Percentiles rank a stretch among this genome's conserved stretches.
These are phyloP conservation scores for Pythium vanterpoolii DNA, from an alignment of 352 stramenopile genomes.

Conservation along the genomic window DNA sequence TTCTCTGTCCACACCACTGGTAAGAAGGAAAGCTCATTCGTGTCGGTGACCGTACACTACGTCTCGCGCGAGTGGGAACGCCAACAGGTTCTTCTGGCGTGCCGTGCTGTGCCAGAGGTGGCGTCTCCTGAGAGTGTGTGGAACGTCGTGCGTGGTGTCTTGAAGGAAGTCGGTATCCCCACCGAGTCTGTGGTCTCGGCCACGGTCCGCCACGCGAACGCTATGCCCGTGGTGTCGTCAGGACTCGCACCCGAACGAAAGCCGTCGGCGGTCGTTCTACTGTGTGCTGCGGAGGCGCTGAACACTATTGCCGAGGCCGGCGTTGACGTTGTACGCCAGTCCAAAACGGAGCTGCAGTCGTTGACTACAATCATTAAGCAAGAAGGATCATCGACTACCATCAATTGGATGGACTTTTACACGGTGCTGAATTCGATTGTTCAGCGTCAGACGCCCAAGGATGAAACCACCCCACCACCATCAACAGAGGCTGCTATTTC, in stretches of 20 bases:
- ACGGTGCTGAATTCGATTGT: not conserved
- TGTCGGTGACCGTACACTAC: conserved; percentile 12
- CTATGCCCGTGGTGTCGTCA: not conserved
- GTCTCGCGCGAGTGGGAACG: conserved; percentile 11
- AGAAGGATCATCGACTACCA: not conserved
- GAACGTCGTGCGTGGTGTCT: not conserved
- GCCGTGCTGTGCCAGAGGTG: not conserved
- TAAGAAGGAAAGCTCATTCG: not conserved
- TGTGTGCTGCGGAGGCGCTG: conserved; percentile 10
- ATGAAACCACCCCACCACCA: not conserved
- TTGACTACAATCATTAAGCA: not conserved
- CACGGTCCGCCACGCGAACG: not conserved
- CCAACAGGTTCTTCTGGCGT: conserved; percentile 13
- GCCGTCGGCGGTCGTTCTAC: not conserved
- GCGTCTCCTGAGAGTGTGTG: not conserved
- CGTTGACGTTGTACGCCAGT: not conserved
- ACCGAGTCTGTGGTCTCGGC: not conserved
- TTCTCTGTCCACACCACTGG: not conserved
- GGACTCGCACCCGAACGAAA: not conserved
- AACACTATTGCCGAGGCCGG: not conserved
- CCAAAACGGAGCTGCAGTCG: not conserved
- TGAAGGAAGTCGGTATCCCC: conserved; percentile 16
- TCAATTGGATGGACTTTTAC: conserved; percentile 4
- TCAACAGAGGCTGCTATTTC: not conserved
- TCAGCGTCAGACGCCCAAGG: not conserved